Evolutionary conservation across 2,329 filamentous ascomycete genomes (phyloP), one percentile per base, ranked within the genome.

Genomic region (Penicillium thymicola): DNA sequence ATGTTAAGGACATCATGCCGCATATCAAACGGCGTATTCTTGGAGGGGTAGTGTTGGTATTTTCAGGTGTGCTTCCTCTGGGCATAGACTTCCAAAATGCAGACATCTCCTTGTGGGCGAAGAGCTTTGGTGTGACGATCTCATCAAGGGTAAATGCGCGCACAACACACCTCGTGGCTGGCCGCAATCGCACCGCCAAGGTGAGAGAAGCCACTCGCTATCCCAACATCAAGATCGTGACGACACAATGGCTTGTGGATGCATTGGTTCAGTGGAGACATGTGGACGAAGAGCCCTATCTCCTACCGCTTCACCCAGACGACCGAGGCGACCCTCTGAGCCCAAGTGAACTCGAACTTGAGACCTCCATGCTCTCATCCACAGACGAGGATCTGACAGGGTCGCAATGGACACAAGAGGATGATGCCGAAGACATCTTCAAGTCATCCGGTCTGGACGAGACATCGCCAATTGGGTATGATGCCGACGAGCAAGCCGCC

Each of bases 21-120:
- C 77, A 82, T 45, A 85, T 97, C 70, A 97, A 97, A 77, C 78
- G 81, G 0, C 82, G 82, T 52, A 89, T 95, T 2, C 84, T 99
- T 0, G 83, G 82, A 23, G 89, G 87, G 14, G 85, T 89, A 11
- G 85, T 87, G 5, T 84, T 99, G 55, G 92, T 96, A 5, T 88
- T 97, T 62, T 96, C 93, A 0, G 94, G 94, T 0, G 87, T 99
- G 3, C 86, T 97, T 3, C 92, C 92, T 0, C 78, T 96, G 0
- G 90, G 89, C 5, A 84, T 89, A 37, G 87, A 93, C 65, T 85
- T 93, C 34, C 84, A 89, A 67, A 85, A 83, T 59, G 92, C 92
- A 2, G 94, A 99, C 71, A 89, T 96, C 56, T 92, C 89, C 5
- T 79, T 93, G 41, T 96, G 95, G 81, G 89, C 92, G 3, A 87